A percentile compares a stretch with the other conserved stretches of the same genome.
These are phyloP conservation scores for Micractinium sp. DNA, from an alignment of 139 green algal species.

Conservation along the genomic window DNA sequence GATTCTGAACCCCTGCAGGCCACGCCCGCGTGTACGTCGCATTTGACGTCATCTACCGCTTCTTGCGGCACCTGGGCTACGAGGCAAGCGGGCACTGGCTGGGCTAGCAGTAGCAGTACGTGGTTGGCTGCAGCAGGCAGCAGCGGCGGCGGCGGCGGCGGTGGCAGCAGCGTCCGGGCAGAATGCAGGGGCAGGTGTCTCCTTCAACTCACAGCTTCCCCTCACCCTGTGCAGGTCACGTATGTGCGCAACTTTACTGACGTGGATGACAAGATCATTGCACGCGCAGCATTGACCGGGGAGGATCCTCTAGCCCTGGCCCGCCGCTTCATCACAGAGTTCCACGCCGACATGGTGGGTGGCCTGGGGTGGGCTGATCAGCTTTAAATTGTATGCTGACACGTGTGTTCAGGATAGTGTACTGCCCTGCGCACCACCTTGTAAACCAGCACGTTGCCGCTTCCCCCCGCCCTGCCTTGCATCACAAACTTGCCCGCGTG, in stretches of 20 bases:
- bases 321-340: constrained; percentile 91
- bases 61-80: constrained; percentile 73
- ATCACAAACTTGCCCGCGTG: background rate
- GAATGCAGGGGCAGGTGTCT: no score
- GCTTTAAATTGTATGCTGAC: background rate
- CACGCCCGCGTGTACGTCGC: constrained; percentile 96
- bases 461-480: no score
- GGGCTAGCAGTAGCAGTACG: no score
- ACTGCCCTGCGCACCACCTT: no score
- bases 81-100: constrained; percentile 40
- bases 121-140: no score
- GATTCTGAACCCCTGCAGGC: constrained; percentile 51
- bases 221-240: constrained; percentile 40
- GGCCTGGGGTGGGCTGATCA: background rate
- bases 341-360: constrained; percentile 88
- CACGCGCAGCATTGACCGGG: constrained; percentile 70
- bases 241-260: constrained; percentile 84
- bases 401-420: background rate
- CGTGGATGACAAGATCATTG: constrained; percentile 99
- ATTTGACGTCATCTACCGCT: constrained; percentile 93
- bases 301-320: constrained; percentile 78
- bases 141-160: no score
- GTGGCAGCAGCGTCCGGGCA: no score
- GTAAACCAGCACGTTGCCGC: no score
- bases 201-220: no score